Evolutionary conservation across 192 early-diverging fungal species (phyloP).

Genomic region (Coemansia biformis): DNA sequence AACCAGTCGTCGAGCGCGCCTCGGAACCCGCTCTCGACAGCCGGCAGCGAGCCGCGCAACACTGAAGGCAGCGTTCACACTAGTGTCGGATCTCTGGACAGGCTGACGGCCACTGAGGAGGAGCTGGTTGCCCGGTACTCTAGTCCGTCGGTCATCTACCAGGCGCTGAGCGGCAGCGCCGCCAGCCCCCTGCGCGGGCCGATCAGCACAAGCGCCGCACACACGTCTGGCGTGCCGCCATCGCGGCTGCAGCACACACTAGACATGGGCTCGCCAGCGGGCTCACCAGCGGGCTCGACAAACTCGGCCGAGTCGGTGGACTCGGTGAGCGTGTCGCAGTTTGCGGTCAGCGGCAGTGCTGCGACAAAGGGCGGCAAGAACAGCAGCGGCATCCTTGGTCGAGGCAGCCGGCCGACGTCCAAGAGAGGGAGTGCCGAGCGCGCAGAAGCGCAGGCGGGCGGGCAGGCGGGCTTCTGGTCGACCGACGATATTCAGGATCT

Average conservation of each 20-base stretch:
- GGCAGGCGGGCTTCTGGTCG: slow-evolving; percentile 10
- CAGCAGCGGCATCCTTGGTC: neutral
- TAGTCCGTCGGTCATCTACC: slow-evolving; percentile 39
- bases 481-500: slow-evolving; percentile 36
- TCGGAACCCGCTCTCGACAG: slow-evolving; percentile 1
- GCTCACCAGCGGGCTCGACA: slow-evolving; percentile 7
- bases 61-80: slow-evolving; percentile 3
- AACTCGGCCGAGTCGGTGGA: slow-evolving; percentile 9
- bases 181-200: slow-evolving; percentile 6
- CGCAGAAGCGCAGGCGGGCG: no score
- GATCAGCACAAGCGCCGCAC: no score
- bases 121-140: slow-evolving; percentile 36
- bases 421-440: neutral
- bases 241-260: slow-evolving; percentile 14
- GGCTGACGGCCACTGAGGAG: slow-evolving; percentile 14
- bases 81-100: slow-evolving; percentile 2
- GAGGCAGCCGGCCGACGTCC: neutral
- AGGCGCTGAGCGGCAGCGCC: slow-evolving; percentile 16
- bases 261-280: slow-evolving; percentile 31
- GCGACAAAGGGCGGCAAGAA: neutral
- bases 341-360: slow-evolving; percentile 4
- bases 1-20: neutral
- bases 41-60: slow-evolving; percentile 1
- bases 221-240: neutral
- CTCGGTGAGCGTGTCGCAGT: slow-evolving; percentile 21